phyloP scores from a whole-genome alignment of 2,329 filamentous ascomycete genomes.

The Microdochium nivale region DNA sequence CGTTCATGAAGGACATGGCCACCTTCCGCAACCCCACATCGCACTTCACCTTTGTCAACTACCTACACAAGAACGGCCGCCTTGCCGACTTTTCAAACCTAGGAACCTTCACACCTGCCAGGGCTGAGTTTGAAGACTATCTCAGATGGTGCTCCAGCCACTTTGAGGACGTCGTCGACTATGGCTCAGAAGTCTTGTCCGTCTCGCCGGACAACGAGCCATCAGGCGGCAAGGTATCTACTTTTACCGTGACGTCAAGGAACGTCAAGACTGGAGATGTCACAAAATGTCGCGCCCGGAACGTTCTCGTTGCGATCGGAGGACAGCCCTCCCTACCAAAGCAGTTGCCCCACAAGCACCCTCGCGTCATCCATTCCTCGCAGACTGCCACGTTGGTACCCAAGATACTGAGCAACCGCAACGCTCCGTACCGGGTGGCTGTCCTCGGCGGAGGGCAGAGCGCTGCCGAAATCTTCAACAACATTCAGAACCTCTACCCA shows the following conservation, averaged over 20 bases:
- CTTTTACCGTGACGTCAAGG: constrained; percentile 59
- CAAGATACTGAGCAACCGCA: constrained; percentile 46
- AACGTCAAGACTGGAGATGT: constrained; percentile 48
- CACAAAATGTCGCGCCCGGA: constrained; percentile 47
- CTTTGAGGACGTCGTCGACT: constrained; percentile 66
- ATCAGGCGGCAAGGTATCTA: constrained; percentile 43
- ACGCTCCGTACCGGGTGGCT: constrained; percentile 62
- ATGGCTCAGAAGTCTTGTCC: constrained; percentile 68
- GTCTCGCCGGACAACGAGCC: constrained; percentile 52
- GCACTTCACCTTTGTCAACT: constrained; percentile 93
- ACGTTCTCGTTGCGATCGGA: constrained; percentile 54
- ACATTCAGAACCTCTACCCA: constrained; percentile 73
- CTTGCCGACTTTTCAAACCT: constrained; percentile 88
- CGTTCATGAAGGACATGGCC: constrained; percentile 92
- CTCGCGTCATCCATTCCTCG: constrained; percentile 79
- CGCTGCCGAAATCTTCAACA: constrained; percentile 91
- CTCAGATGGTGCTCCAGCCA: constrained; percentile 82
- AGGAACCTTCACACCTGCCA: constrained; percentile 76
- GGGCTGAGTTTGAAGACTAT: constrained; percentile 91
- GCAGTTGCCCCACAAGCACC: constrained; percentile 59
- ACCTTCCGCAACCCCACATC: constrained; percentile 81
- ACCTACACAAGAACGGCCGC: constrained; percentile 73
- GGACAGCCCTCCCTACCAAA: constrained; percentile 62
- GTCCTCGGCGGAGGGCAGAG: constrained; percentile 88
- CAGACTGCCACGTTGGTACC: constrained; percentile 64